A percentile compares a stretch with the other conserved stretches of the same genome.
phyloP scores from a whole-genome alignment of 75 land plant species.

The Picea sitchensis region DNA sequence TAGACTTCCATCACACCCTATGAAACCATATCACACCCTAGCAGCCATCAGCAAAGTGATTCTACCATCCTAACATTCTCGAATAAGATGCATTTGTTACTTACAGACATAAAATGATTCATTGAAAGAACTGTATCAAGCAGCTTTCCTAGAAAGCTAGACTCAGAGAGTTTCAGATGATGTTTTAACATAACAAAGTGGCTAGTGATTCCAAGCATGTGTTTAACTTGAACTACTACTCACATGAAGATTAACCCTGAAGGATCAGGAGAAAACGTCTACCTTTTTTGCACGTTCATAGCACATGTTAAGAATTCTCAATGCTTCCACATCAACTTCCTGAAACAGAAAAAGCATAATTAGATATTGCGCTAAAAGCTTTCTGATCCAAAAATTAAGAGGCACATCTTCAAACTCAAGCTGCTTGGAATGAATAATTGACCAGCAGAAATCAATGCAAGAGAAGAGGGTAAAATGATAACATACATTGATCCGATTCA shows the following conservation, averaged over 20 bases:
- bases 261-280: background rate
- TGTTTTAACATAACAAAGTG: background rate
- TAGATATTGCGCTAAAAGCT: background rate
- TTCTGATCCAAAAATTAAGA: background rate
- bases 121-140: too few relatives aligned
- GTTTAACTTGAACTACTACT: background rate
- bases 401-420: background rate
- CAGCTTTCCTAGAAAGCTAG: too few relatives aligned
- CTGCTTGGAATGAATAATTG: background rate
- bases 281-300: conserved; percentile 88
- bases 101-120: too few relatives aligned
- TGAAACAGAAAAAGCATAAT: conserved; percentile 16
- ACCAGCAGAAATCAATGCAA: background rate
- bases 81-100: too few relatives aligned
- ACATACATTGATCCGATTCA: conserved; percentile 65
- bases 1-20: too few relatives aligned
- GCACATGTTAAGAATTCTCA: conserved; percentile 56
- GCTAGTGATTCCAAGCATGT: background rate
- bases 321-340: conserved; percentile 87
- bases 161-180: too few relatives aligned
- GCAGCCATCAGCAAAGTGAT: too few relatives aligned
- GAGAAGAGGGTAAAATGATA: background rate
- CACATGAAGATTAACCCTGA: background rate
- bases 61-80: too few relatives aligned
- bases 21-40: too few relatives aligned